These are phyloP conservation scores for Chalciporus sphaerocephalus DNA, from an alignment of 768 basidiomycete genomes.

Conservation along the genomic window DNA sequence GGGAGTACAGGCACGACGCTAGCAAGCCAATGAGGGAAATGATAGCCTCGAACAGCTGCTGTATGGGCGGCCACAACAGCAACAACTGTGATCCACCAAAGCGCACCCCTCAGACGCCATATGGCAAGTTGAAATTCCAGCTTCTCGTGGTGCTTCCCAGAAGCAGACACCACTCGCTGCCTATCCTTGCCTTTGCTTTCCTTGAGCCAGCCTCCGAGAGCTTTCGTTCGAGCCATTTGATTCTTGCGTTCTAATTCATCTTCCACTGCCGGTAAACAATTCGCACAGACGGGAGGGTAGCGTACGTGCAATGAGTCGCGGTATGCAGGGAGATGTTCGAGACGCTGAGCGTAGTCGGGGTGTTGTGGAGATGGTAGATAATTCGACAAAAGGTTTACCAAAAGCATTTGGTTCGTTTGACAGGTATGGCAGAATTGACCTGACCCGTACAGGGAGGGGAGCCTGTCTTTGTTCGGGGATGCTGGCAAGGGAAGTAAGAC, in stretches of 20 bases:
- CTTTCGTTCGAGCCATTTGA: slow-evolving; percentile 74
- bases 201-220: slow-evolving; percentile 66
- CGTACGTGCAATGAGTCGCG: slow-evolving; percentile 68
- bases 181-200: slow-evolving; percentile 62
- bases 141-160: slow-evolving; percentile 39
- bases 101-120: slow-evolving; percentile 66
- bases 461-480: slow-evolving; percentile 62
- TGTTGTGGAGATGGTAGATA: slow-evolving; percentile 78
- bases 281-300: slow-evolving; percentile 82
- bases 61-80: slow-evolving; percentile 40
- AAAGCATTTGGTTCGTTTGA: slow-evolving; percentile 87
- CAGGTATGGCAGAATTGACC: slow-evolving; percentile 82
- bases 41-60: slow-evolving; percentile 21
- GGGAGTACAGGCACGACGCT: slow-evolving; percentile 44
- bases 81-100: slow-evolving; percentile 56
- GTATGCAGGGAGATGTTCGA: slow-evolving; percentile 67
- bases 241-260: slow-evolving; percentile 76
- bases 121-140: slow-evolving; percentile 47
- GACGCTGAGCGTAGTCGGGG: slow-evolving; percentile 62
- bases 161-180: slow-evolving; percentile 45
- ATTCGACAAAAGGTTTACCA: slow-evolving; percentile 82
- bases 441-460: slow-evolving; percentile 55
- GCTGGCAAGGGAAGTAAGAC: slow-evolving; percentile 36
- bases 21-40: slow-evolving; percentile 16
- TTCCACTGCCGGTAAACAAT: slow-evolving; percentile 75